A percentile compares a stretch with the other conserved stretches of the same genome.
These are phyloP conservation scores for Colletotrichum sp. DNA, from an alignment of 2,329 filamentous ascomycete genomes.

Conservation along the genomic window DNA sequence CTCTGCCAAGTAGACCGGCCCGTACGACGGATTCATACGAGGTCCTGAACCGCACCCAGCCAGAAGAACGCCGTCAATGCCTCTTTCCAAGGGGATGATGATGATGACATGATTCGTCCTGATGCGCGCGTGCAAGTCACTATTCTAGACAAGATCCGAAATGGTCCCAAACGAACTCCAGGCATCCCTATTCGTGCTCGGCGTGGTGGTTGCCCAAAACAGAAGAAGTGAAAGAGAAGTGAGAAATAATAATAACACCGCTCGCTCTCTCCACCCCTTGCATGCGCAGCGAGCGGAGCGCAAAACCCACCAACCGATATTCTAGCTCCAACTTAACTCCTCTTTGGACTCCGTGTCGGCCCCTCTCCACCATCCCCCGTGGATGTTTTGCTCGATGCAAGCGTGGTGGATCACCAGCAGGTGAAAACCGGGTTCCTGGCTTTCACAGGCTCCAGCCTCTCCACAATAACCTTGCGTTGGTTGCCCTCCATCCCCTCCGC, in stretches of 20 bases:
- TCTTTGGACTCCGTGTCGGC: not conserved
- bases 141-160: slow-evolving; percentile 2
- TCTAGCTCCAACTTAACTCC: not conserved
- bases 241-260: not conserved
- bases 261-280: not conserved
- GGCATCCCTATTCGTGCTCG: not conserved
- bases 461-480: slow-evolving; percentile 93
- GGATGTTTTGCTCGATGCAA: slow-evolving; percentile 5
- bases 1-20: not conserved
- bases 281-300: not conserved
- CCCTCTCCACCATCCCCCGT: not conserved
- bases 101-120: slow-evolving; percentile 7
- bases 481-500: slow-evolving; percentile 94
- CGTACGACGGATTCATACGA: not conserved
- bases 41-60: not conserved
- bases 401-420: slow-evolving; percentile 73
- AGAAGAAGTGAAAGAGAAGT: not conserved
- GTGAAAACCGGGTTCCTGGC: slow-evolving; percentile 95
- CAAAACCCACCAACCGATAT: not conserved
- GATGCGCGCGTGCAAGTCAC: not conserved
- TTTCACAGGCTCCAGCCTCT: slow-evolving; percentile 94
- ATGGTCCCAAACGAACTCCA: not conserved
- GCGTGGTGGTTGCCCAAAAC: not conserved
- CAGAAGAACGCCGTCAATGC: not conserved
- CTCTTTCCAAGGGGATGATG: not conserved